phyloP scores from a whole-genome alignment of 2,329 filamentous ascomycete genomes.

The Ilyonectria robusta region DNA sequence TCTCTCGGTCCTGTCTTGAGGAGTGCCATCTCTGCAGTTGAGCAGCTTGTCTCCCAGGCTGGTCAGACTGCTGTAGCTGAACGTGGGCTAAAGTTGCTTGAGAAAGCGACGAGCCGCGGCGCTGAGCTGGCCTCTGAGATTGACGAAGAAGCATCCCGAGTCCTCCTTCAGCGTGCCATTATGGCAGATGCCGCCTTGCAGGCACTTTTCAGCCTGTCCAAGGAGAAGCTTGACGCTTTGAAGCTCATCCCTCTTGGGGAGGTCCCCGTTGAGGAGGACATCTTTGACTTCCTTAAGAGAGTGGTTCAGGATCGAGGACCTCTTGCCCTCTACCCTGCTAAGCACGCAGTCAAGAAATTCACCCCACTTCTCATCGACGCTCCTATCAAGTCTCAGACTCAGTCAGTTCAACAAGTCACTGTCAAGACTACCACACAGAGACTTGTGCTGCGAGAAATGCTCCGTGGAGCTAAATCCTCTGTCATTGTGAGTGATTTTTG shows the following conservation, averaged over 20 bases:
- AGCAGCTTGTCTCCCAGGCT: slow-evolving; percentile 22
- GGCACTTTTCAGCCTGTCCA: slow-evolving; percentile 18
- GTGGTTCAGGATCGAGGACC: slow-evolving; percentile 24
- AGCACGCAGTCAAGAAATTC: slow-evolving; percentile 32
- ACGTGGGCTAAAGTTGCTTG: slow-evolving; percentile 15
- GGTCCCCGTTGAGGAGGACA: background rate
- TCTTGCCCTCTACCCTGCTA: slow-evolving; percentile 21
- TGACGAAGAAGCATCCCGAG: slow-evolving; percentile 16
- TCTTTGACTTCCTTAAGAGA: slow-evolving; percentile 38
- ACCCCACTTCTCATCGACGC: slow-evolving; percentile 18
- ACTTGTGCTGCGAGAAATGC: slow-evolving; percentile 29
- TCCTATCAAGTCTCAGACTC: background rate
- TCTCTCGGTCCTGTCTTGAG: slow-evolving; percentile 32
- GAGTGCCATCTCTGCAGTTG: slow-evolving; percentile 6
- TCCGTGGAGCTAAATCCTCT: slow-evolving; percentile 11
- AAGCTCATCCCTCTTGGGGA: slow-evolving; percentile 22
- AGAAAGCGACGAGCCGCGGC: background rate
- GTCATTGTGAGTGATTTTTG: slow-evolving; percentile 10
- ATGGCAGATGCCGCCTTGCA: slow-evolving; percentile 38
- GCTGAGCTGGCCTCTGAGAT: background rate
- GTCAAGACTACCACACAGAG: slow-evolving; percentile 4
- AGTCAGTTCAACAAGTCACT: background rate
- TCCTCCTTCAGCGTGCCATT: slow-evolving; percentile 36
- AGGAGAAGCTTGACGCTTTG: slow-evolving; percentile 18
- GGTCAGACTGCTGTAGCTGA: slow-evolving; percentile 9